phyloP scores from a whole-genome alignment of 306 rosid species.

The Rosa persica region DNA sequence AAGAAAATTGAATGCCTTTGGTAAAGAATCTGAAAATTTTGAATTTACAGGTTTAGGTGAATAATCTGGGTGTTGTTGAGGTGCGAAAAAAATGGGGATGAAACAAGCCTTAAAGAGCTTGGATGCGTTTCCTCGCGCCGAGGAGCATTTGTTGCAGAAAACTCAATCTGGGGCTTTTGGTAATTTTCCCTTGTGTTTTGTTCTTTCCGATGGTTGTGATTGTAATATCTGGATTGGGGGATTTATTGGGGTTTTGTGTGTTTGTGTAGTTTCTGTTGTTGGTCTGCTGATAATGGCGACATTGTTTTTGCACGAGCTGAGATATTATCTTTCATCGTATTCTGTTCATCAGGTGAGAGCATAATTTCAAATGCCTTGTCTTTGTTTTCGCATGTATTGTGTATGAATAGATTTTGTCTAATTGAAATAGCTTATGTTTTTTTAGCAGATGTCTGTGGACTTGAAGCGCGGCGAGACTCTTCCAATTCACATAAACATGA shows the following conservation, averaged over 20 bases:
- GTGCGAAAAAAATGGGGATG: conserved; percentile 54
- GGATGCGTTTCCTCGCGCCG: conserved; percentile 98
- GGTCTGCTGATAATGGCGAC: conserved; percentile 80
- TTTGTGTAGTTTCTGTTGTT: conserved; percentile 61
- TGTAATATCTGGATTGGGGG: not conserved
- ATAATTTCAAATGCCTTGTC: conserved; percentile 1
- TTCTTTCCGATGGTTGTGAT: not conserved
- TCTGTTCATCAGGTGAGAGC: conserved; percentile 78
- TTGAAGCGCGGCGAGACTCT: conserved; percentile 95
- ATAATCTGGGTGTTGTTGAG: not conserved
- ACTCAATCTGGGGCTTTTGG: conserved; percentile 98
- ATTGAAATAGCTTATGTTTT: not conserved
- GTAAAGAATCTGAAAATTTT: not conserved
- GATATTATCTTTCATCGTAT: conserved; percentile 79
- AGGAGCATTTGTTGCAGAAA: conserved; percentile 86
- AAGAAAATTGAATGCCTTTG: not conserved
- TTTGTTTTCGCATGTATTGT: not conserved
- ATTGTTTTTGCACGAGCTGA: conserved; percentile 81
- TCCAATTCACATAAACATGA: conserved; percentile 91
- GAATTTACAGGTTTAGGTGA: not conserved
- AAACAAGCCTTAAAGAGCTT: conserved; percentile 70
- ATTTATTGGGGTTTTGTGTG: not conserved
- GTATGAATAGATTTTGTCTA: not conserved
- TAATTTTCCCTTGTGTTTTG: conserved; percentile 18
- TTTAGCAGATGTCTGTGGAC: conserved; percentile 89